Evolutionary conservation across 192 early-diverging fungal genomes (phyloP).

Genomic region (Spinellus fusiger): DNA sequence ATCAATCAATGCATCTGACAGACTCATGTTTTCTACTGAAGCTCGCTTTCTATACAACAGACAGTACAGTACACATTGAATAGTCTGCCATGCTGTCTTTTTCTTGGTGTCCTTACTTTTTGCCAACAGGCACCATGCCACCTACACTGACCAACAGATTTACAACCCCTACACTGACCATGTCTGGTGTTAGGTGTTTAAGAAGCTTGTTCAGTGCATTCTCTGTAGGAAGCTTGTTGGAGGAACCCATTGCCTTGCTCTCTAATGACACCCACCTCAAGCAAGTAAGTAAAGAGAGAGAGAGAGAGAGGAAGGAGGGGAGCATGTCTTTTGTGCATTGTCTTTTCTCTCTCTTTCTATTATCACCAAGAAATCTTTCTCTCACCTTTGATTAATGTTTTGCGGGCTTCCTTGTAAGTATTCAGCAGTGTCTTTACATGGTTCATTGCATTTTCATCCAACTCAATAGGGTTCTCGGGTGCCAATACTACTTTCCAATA

Average conservation of each 20-base stretch:
- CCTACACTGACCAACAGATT: slow-evolving; percentile 48
- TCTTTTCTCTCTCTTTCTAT: no score
- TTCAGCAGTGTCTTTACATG: slow-evolving; percentile 1
- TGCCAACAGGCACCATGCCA: slow-evolving; percentile 49
- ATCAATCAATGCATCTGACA: slow-evolving; percentile 33
- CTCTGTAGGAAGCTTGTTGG: neutral
- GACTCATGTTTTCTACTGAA: slow-evolving; percentile 24
- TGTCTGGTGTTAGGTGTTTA: slow-evolving; percentile 34
- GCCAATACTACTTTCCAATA: slow-evolving; percentile 45
- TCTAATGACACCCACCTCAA: neutral
- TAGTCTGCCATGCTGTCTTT: neutral
- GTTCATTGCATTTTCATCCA: slow-evolving; percentile 8
- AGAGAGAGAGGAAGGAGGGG: no score
- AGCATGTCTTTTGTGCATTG: no score
- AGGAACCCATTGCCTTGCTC: neutral
- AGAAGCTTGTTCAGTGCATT: slow-evolving; percentile 34
- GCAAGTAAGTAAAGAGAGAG: neutral
- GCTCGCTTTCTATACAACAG: slow-evolving; percentile 26
- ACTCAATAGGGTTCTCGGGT: slow-evolving; percentile 9
- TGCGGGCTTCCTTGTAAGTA: slow-evolving; percentile 25
- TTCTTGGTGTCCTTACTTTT: slow-evolving; percentile 36
- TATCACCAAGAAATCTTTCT: no score
- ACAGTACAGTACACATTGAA: neutral
- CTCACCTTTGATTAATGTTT: slow-evolving; percentile 18
- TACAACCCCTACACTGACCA: slow-evolving; percentile 39